Percentiles rank a stretch among this genome's conserved stretches.
These are phyloP conservation scores for Angomonas ambiguus DNA, from an alignment of 208 protist genomes.

Conservation along the genomic window DNA sequence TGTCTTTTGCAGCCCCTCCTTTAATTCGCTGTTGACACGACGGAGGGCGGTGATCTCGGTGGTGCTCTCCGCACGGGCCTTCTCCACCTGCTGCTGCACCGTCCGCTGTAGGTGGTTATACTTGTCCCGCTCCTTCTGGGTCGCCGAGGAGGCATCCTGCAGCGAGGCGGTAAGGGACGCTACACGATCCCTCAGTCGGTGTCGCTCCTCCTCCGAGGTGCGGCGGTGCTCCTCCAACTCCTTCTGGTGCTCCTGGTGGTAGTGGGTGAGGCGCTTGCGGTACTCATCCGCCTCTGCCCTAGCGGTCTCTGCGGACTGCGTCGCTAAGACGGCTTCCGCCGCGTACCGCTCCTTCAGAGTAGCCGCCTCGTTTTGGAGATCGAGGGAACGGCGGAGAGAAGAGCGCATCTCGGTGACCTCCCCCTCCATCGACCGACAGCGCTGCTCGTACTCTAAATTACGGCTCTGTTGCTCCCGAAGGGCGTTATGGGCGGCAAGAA, in stretches of 20 bases:
- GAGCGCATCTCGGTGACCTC: conserved; percentile 62
- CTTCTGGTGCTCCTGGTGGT: conserved; percentile 23
- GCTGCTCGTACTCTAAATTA: conserved; percentile 70
- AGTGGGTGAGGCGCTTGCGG: conserved; percentile 20
- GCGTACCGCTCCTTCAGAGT: conserved; percentile 63
- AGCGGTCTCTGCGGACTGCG: conserved; percentile 30
- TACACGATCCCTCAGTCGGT: conserved; percentile 26
- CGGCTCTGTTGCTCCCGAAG: conserved; percentile 71
- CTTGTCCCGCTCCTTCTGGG: conserved; percentile 25
- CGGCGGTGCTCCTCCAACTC: conserved; percentile 28
- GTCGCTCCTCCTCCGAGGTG: conserved; percentile 26
- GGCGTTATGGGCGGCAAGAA: conserved; percentile 63
- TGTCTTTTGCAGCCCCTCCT: conserved; percentile 39
- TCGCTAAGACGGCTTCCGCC: conserved; percentile 38
- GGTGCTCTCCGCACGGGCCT: conserved; percentile 29
- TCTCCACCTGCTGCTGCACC: conserved; percentile 37
- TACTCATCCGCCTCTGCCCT: conserved; percentile 27
- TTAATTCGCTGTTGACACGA: conserved; percentile 26
- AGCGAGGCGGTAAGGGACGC: conserved; percentile 28
- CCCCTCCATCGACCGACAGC: conserved; percentile 42
- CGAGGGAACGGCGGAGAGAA: conserved; percentile 50
- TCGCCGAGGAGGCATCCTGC: conserved; percentile 15
- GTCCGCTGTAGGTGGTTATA: conserved; percentile 26
- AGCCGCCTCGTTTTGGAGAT: conserved; percentile 71
- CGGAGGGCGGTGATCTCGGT: conserved; percentile 50